Base-by-base conservation (phyloP, 805 yeast species). In the Ogataea glucozyma region DNA sequence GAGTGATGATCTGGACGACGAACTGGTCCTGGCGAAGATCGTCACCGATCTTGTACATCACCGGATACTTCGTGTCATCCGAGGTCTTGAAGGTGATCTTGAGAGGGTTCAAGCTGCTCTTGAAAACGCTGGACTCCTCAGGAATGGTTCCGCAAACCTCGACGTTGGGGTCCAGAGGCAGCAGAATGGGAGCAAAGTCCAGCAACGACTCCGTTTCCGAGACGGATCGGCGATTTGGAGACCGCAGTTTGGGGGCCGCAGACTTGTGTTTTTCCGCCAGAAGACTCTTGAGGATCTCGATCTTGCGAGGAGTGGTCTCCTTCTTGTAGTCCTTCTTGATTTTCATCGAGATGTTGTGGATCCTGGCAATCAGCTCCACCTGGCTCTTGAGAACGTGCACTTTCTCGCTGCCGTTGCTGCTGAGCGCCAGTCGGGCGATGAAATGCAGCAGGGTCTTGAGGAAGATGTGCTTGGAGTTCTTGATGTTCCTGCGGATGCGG, bases 11-110 rank as follows among this genome's bases (percentile, higher is more conserved):
- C 63, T 93, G 99, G 38, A 89, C 85, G n/a, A 93, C 95, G 50
- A 93, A 74, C 63, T 93, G 99, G 69, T 93, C 99, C 63, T 93
- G 99, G 46, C 98, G 72, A 38, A 93, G 71, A 61, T 93, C 99
- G 62, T 86, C 99, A 11, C 99, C 99, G 38, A 86, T 85, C 63
- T 93, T 93, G 67, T 88, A 91, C 85, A 93, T 91, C 26, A 93
- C 67, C 5, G 95, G 81, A 61, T 88, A 93, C 40, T 66, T 69
- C 0, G 61, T 65, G 2, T 75, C 77, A 8, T 65, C 65, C 2
- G 66, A 60, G 1, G 93, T 83, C 52, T 76, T 81, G 60, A 93
- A 83, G 0, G 88, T 77, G 33, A 93, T 75, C 58, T 89, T 88
- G 41, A 93, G 69, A 1, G 99, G 99, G 6, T 91, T 81, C 57